Conservation (phyloP, 208 protist species). For the Trypanosoma mega region DNA sequence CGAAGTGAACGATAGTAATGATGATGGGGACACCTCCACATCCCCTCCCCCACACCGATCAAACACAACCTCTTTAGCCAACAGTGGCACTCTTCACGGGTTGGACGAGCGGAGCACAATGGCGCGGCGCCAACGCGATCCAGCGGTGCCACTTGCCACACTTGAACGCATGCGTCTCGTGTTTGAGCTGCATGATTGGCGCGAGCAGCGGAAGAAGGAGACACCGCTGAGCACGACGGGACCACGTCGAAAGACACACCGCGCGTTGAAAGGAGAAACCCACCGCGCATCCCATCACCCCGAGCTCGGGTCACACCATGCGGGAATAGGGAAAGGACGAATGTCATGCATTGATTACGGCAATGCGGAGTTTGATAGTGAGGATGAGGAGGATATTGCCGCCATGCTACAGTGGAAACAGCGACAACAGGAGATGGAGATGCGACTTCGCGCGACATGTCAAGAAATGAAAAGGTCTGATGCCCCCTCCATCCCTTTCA, state of each 20-base stretch:
- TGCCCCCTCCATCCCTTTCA: neutral
- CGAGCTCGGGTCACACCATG: too few relatives aligned
- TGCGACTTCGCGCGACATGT: neutral
- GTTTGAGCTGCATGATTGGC: conserved; percentile 23
- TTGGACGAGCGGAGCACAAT: neutral
- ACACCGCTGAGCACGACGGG: neutral
- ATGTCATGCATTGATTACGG: neutral
- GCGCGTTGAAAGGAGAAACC: too few relatives aligned
- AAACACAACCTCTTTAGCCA: too few relatives aligned
- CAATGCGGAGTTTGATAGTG: neutral
- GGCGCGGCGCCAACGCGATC: conserved; percentile 9
- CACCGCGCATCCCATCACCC: too few relatives aligned
- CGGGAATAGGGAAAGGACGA: neutral
- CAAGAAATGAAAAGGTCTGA: too few relatives aligned
- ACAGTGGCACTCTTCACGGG: too few relatives aligned
- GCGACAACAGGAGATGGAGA: conserved; percentile 9
- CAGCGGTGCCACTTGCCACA: conserved; percentile 10
- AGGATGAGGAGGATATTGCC: conserved; percentile 1
- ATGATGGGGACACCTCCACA: too few relatives aligned
- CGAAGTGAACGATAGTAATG: too few relatives aligned
- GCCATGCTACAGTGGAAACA: conserved; percentile 21
- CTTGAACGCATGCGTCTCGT: conserved; percentile 22
- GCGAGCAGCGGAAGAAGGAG: neutral
- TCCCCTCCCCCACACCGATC: too few relatives aligned
- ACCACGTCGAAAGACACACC: too few relatives aligned